Evolutionary conservation across 1,139 yeast species (phyloP).

Genomic region (Yamadazyma dushanensis): DNA sequence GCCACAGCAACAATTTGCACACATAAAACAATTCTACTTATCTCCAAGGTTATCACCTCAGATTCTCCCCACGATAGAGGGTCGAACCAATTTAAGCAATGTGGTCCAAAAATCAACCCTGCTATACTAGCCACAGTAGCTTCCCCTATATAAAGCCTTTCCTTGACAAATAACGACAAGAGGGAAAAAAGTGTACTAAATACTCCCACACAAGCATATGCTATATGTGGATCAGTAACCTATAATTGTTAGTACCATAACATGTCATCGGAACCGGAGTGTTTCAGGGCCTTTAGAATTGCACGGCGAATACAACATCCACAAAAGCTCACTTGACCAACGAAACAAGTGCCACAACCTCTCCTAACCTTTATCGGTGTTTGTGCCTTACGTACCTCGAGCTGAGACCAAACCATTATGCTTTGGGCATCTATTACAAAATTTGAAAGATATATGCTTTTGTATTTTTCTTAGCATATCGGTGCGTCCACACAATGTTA

Average conservation of each 20-base stretch:
- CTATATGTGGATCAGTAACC: slow-evolving; percentile 66
- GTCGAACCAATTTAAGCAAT: slow-evolving; percentile 83
- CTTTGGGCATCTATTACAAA: not conserved
- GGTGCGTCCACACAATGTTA: slow-evolving; percentile 1
- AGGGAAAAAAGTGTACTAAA: slow-evolving; percentile 86
- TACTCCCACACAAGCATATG: slow-evolving; percentile 91
- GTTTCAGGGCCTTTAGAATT: too few species aligned
- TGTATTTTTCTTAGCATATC: slow-evolving; percentile 1
- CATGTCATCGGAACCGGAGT: too few species aligned
- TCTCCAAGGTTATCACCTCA: slow-evolving; percentile 82
- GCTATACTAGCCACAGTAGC: slow-evolving; percentile 92
- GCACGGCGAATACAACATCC: too few species aligned
- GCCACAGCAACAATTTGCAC: slow-evolving; percentile 97
- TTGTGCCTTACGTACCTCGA: slow-evolving; percentile 36
- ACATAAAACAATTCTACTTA: slow-evolving; percentile 84
- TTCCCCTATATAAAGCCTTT: slow-evolving; percentile 87
- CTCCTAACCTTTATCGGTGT: too few species aligned
- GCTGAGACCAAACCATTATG: slow-evolving; percentile 38
- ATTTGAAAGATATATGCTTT: not conserved
- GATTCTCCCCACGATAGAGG: slow-evolving; percentile 92
- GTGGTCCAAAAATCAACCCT: slow-evolving; percentile 93
- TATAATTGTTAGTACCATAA: slow-evolving; percentile 19
- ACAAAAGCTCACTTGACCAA: too few species aligned
- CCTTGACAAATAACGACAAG: slow-evolving; percentile 89
- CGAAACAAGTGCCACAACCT: too few species aligned